phyloP scores from a whole-genome alignment of 768 basidiomycete genomes.

The Collybiopsis confluens region DNA sequence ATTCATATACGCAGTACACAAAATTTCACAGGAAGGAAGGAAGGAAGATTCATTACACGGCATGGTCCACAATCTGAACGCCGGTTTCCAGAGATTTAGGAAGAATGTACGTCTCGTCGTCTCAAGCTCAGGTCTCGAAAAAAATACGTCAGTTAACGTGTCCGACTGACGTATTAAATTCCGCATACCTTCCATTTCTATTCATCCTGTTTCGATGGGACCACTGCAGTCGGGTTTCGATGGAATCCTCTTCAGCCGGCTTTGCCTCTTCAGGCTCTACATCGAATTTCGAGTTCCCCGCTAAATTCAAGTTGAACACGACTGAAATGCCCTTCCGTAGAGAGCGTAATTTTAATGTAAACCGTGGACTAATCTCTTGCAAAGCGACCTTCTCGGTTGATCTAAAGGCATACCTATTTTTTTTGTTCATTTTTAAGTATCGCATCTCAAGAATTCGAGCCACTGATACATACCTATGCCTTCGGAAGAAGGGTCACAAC shows the following conservation, averaged over 20 bases:
- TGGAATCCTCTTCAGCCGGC: not conserved
- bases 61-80: no score
- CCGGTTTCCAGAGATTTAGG: constrained; percentile 49
- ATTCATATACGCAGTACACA: no score
- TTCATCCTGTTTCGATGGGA: constrained; percentile 70
- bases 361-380: constrained; percentile 97
- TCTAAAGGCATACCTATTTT: constrained; percentile 79
- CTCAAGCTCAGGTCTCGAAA: constrained; percentile 87
- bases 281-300: constrained; percentile 59
- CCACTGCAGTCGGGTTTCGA: constrained; percentile 21
- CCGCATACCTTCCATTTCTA: constrained; percentile 83
- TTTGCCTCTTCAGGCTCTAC: constrained; percentile 22
- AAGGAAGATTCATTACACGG: no score
- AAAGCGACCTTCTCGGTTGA: constrained; percentile 87
- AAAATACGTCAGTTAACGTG: constrained; percentile 9
- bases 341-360: constrained; percentile 90
- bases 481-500: constrained; percentile 95
- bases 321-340: constrained; percentile 86
- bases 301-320: constrained; percentile 64
- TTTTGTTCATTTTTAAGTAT: constrained; percentile 6
- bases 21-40: no score
- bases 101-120: constrained; percentile 89
- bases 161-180: not conserved
- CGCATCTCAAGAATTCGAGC: no score
- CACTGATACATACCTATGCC: constrained; percentile 68